Conservation (phyloP, 2,329 filamentous ascomycete species). For the Penicillium sp. region DNA sequence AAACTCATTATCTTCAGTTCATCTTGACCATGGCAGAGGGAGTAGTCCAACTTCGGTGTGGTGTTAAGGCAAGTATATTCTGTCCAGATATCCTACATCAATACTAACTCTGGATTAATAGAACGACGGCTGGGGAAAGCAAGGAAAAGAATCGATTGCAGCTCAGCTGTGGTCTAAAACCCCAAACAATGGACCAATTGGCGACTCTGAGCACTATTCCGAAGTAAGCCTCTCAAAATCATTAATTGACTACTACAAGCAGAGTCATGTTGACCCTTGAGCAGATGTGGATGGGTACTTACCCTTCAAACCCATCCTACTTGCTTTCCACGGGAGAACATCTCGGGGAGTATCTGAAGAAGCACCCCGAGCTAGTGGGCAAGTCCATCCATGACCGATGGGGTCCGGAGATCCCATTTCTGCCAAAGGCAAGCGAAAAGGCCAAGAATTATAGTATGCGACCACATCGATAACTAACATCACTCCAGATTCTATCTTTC, state of each 20-base stretch:
- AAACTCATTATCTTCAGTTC: neutral
- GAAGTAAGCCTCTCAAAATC: constrained; percentile 44
- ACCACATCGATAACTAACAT: neutral
- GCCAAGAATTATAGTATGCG: neutral
- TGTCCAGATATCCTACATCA: neutral
- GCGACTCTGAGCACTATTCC: constrained; percentile 62
- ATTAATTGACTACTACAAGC: neutral
- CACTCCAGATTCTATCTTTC: constrained; percentile 63
- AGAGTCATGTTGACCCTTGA: neutral
- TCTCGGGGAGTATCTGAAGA: constrained; percentile 63
- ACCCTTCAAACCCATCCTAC: constrained; percentile 66
- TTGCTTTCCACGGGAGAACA: constrained; percentile 61
- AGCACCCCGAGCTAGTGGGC: constrained; percentile 63
- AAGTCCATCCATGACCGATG: constrained; percentile 60
- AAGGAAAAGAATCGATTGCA: constrained; percentile 63
- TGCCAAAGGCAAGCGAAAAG: constrained; percentile 59
- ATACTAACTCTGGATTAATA: constrained; percentile 24
- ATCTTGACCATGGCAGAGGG: constrained; percentile 42
- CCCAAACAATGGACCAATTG: constrained; percentile 61
- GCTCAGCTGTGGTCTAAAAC: constrained; percentile 65
- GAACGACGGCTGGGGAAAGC: constrained; percentile 69
- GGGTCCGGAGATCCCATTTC: constrained; percentile 64
- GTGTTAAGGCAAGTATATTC: constrained; percentile 45
- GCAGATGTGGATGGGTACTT: constrained; percentile 74
- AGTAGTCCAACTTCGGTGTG: constrained; percentile 54